Conservation (phyloP, 371 early-diverging fungal species). For the Rhizomucor miehei region DNA sequence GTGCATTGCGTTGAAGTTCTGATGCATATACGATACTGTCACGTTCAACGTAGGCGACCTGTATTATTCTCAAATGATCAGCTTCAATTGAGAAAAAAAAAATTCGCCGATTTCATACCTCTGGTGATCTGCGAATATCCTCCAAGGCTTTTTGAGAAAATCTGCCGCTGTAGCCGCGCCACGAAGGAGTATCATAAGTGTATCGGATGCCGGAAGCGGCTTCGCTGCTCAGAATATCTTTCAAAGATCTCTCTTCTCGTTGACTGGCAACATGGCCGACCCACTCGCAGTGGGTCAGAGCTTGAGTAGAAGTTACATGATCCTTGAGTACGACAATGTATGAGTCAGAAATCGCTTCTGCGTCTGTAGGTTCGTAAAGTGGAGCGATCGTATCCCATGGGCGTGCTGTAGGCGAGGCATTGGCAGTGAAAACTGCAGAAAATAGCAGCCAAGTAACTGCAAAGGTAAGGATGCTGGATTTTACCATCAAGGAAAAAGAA, state of each 20-base stretch:
- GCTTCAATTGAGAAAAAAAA: slow-evolving; percentile 4
- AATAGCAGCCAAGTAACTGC: too few species aligned
- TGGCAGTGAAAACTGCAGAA: too few species aligned
- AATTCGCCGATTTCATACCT: slow-evolving; percentile 16
- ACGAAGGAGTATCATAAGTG: slow-evolving; percentile 65
- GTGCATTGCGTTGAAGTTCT: slow-evolving; percentile 67
- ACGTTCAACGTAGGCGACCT: slow-evolving; percentile 83
- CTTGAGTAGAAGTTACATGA: slow-evolving; percentile 25
- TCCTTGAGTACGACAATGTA: slow-evolving; percentile 87
- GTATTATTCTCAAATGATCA: too few species aligned
- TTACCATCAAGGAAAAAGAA: neutral
- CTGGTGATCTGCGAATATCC: slow-evolving; percentile 63
- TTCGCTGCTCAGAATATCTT: slow-evolving; percentile 13
- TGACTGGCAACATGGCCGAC: slow-evolving; percentile 9
- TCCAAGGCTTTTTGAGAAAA: slow-evolving; percentile 68
- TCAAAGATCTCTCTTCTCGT: slow-evolving; percentile 35
- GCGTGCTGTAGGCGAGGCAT: too few species aligned
- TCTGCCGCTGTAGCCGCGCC: slow-evolving; percentile 84
- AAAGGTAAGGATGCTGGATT: too few species aligned
- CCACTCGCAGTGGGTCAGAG: too few species aligned
- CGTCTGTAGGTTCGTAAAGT: slow-evolving; percentile 56
- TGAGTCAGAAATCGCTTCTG: slow-evolving; percentile 69
- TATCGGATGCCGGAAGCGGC: slow-evolving; percentile 60
- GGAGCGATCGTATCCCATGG: slow-evolving; percentile 53
- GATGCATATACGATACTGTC: slow-evolving; percentile 74